phyloP scores from a whole-genome alignment of 371 early-diverging fungal species.

The Mucor circinelloides region DNA sequence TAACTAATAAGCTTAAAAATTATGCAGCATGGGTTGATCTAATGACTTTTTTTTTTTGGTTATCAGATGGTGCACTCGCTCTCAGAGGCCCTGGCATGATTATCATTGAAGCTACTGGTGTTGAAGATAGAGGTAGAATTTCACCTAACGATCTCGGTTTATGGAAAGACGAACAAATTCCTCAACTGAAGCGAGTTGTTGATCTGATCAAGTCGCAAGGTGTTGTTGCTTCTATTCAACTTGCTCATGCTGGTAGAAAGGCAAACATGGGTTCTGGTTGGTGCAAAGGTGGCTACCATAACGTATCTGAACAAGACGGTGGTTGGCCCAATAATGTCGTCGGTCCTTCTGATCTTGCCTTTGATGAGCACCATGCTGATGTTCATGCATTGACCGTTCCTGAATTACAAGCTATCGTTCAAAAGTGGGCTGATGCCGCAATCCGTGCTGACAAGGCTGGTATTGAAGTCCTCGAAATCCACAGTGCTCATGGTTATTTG shows the following conservation, averaged over 20 bases:
- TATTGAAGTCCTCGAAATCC: constrained; percentile 87
- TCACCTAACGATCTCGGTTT: constrained; percentile 75
- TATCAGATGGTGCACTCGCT: constrained; percentile 62
- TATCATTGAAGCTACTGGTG: constrained; percentile 82
- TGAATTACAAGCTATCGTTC: constrained; percentile 62
- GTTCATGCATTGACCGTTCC: constrained; percentile 66
- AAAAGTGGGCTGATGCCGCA: constrained; percentile 75
- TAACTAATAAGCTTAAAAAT: constrained; percentile 39
- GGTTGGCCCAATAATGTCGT: constrained; percentile 83
- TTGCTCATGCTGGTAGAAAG: constrained; percentile 88
- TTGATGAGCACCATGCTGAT: constrained; percentile 37
- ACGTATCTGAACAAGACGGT: constrained; percentile 70
- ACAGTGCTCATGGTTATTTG: constrained; percentile 76
- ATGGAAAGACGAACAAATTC: constrained; percentile 83
- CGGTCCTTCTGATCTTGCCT: constrained; percentile 68
- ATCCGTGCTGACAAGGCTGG: constrained; percentile 75
- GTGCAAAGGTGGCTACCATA: constrained; percentile 55
- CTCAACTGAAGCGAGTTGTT: constrained; percentile 60
- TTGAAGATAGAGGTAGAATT: constrained; percentile 76
- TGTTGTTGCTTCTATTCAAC: constrained; percentile 67
- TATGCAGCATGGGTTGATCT: constrained; percentile 66
- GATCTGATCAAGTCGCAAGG: constrained; percentile 68
- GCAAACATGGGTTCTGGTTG: constrained; percentile 73
- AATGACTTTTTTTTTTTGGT: constrained; percentile 31
- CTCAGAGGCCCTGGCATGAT: constrained; percentile 75